Evolutionary conservation across 495 filamentous ascomycete genomes (phyloP).

Genomic region (Pyrenula aspistea): DNA sequence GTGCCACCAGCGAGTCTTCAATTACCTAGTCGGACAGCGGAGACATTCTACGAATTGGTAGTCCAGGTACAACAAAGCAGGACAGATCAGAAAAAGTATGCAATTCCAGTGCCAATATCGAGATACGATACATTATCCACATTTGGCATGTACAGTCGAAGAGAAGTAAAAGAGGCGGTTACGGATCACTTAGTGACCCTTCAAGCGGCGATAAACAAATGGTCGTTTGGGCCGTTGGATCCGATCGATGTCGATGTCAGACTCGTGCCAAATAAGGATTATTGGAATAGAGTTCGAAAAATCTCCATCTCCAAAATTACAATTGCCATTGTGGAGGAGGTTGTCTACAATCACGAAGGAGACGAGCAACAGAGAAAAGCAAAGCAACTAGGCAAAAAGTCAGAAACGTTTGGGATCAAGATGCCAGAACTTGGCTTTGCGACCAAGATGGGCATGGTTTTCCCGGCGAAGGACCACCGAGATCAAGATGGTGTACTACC

Average conservation of each 20-base stretch:
- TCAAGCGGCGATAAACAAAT: conserved; percentile 79
- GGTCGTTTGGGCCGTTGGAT: conserved; percentile 93
- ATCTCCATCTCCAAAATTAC: conserved; percentile 93
- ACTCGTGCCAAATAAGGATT: conserved; percentile 81
- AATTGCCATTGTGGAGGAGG: conserved; percentile 90
- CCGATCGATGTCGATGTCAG: conserved; percentile 94
- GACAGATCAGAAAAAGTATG: conserved; percentile 74
- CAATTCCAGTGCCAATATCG: conserved; percentile 81
- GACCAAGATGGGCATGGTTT: conserved; percentile 81
- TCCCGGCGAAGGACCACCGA: conserved; percentile 79
- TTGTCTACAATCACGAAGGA: conserved; percentile 95
- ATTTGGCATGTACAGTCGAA: conserved; percentile 98
- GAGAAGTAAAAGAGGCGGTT: conserved; percentile 72
- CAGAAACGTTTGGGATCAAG: conserved; percentile 67
- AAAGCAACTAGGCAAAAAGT: conserved; percentile 74
- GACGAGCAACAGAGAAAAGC: conserved; percentile 88
- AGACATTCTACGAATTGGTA: conserved; percentile 93
- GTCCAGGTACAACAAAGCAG: conserved; percentile 89
- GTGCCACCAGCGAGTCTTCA: conserved; percentile 90
- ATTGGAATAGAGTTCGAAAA: conserved; percentile 76
- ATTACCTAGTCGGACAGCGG: conserved; percentile 79
- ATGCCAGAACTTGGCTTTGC: conserved; percentile 80
- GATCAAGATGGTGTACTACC: conserved; percentile 84
- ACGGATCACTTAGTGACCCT: conserved; percentile 87
- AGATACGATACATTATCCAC: conserved; percentile 95